Base-by-base conservation (phyloP, 345 rosid species). In the Ceriops decandra region DNA sequence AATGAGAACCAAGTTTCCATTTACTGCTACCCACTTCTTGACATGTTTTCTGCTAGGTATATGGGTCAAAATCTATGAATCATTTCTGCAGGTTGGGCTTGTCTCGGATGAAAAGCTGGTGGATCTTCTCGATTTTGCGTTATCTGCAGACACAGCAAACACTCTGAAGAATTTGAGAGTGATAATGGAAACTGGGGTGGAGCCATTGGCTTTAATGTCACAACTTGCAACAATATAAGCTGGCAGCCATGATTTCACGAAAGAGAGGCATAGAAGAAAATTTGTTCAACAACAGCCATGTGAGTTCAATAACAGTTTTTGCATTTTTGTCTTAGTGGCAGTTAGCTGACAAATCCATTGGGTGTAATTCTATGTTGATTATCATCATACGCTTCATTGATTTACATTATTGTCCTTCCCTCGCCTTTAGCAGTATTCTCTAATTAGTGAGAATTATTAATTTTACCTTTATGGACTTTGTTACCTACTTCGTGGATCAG, bases 61-160 rank as follows among this genome's bases (percentile, higher is more conserved):
- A 33, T 33, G 36, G 36, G 36, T 7, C 10, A 7, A 33, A 33
- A 33, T 7, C 36, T 51, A 36, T n/a, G 22, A 68, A 59, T 33
- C 49, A 30, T 54, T 52, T 68, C 67, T 63, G 36, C 86, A 95
- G 99, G 98, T 86, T 68, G 99, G 99, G 62, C 90, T 95, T 66
- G 82, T 95, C 59, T 88, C 92, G 60, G 99, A 95, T 82, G 99
- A 95, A 77, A 95, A 90, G 76, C 67, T 95, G 79, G 91, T 95
- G 68, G 97, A 90, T 85, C 98, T 95, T 84, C 99, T 95, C 68
- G 99, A 95, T 83, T 75, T 95, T 68, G 99, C 99, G 60, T 79
- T 92, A 82, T 92, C 99, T 42, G 99, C 99, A 10, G 99, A 95
- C 81, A 90, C 99, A 1, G 92, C 90, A 33, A 95, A 95, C 83